A percentile compares a stretch with the other conserved stretches of the same genome.
phyloP scores from a whole-genome alignment of 83 land plant species.

The Picea abies region DNA sequence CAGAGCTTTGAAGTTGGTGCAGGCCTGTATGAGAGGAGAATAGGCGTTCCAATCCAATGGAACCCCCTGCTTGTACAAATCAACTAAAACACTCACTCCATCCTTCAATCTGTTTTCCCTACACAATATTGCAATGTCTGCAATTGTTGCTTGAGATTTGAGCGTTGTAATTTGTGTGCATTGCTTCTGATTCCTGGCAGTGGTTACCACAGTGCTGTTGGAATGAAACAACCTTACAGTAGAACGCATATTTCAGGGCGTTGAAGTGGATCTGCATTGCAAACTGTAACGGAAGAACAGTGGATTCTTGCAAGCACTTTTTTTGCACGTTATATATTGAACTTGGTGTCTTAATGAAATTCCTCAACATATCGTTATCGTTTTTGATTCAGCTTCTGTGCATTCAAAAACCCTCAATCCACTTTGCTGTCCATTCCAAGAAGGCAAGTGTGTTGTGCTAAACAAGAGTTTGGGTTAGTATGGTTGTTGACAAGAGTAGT shows the following conservation, averaged over 20 bases:
- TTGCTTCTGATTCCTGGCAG: neutral
- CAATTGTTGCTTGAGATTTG: neutral
- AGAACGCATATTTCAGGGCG: neutral
- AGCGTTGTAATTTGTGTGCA: neutral
- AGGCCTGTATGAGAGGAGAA: neutral
- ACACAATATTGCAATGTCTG: neutral
- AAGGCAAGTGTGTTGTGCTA: too few relatives aligned
- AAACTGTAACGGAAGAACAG: too few relatives aligned
- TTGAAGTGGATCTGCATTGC: too few relatives aligned
- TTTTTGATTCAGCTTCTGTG: too few relatives aligned
- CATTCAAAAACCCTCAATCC: too few relatives aligned
- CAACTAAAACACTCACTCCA: neutral
- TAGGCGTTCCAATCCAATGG: neutral
- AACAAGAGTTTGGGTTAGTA: too few relatives aligned
- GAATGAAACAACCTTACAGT: neutral
- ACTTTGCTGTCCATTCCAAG: too few relatives aligned
- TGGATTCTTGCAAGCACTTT: too few relatives aligned
- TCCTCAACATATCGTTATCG: too few relatives aligned
- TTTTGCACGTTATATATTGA: too few relatives aligned
- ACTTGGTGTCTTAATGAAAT: too few relatives aligned
- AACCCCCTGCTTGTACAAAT: neutral
- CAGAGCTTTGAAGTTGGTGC: constrained; percentile 5
- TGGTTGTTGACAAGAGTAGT: too few relatives aligned
- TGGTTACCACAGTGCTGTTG: neutral
- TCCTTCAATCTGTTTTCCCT: neutral